Percentiles rank a stretch among this genome's conserved stretches.
Evolutionary conservation across 2,329 filamentous ascomycete genomes (phyloP).

Genomic region (Microsporum ferrugineum): DNA sequence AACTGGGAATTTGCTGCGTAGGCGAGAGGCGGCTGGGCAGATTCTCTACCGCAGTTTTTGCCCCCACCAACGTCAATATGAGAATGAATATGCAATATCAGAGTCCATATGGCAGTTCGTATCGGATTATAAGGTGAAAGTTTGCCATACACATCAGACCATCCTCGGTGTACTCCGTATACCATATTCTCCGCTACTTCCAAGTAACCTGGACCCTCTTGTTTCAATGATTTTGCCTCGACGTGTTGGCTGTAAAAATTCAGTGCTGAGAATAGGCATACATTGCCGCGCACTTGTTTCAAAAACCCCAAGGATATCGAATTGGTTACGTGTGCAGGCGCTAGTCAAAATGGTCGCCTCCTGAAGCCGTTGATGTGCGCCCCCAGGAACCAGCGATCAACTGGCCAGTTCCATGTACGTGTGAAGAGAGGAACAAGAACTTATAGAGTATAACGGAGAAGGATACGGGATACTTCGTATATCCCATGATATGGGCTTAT

Average conservation of each 20-base stretch:
- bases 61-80: background rate
- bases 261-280: background rate
- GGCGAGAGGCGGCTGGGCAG: background rate
- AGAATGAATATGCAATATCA: background rate
- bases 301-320: background rate
- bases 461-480: too few species aligned
- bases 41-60: background rate
- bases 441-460: background rate
- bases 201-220: background rate
- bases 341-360: background rate
- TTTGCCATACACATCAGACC: background rate
- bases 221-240: background rate
- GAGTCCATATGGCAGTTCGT: background rate
- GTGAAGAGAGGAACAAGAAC: background rate
- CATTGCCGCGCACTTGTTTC: background rate
- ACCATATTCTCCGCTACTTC: background rate
- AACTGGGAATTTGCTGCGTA: background rate
- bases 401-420: background rate
- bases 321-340: background rate
- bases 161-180: background rate
- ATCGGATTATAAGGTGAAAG: background rate
- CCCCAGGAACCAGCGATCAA: too few species aligned
- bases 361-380: background rate
- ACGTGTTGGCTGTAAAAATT: background rate
- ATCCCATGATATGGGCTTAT: too few species aligned